Evolutionary conservation across 345 rosid genomes (phyloP).

Genomic region (Ceriops zippeliana): DNA sequence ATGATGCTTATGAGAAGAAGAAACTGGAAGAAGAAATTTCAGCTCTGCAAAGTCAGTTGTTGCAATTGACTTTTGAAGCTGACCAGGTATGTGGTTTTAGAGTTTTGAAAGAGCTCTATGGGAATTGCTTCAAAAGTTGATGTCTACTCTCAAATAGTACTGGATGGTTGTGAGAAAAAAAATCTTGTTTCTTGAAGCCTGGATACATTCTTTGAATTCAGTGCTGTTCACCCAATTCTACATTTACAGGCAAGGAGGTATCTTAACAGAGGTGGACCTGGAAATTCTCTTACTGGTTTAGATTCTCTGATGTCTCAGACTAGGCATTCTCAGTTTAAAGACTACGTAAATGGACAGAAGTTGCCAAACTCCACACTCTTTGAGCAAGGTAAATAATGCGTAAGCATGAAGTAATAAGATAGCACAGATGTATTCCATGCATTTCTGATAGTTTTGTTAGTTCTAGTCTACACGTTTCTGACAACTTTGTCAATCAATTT

Average conservation of each 20-base stretch:
- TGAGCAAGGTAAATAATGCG: constrained; percentile 28
- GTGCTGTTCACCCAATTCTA: not conserved
- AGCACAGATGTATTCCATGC: not conserved
- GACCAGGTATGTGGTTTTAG: constrained; percentile 21
- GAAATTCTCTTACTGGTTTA: constrained; percentile 16
- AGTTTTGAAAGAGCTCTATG: not conserved
- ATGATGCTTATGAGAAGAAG: constrained; percentile 24
- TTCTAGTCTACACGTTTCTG: not conserved
- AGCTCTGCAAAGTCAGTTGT: constrained; percentile 23
- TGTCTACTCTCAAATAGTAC: not conserved
- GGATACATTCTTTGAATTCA: not conserved
- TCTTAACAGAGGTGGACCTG: constrained; percentile 24
- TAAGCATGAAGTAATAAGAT: not conserved
- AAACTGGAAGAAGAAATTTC: constrained; percentile 26
- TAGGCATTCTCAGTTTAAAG: constrained; percentile 19
- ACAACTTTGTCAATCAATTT: constrained; percentile 1
- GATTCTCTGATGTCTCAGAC: constrained; percentile 22
- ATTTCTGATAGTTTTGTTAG: constrained; percentile 18
- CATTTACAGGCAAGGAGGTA: constrained; percentile 19
- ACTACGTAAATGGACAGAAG: constrained; percentile 17
- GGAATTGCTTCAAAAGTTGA: not conserved
- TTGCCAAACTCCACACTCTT: constrained; percentile 23
- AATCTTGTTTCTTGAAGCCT: not conserved
- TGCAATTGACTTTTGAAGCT: constrained; percentile 27
- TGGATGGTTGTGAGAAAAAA: not conserved